Percentiles rank a stretch among this genome's conserved stretches.
phyloP scores from a whole-genome alignment of 345 rosid species.

The Trapa incisa region DNA sequence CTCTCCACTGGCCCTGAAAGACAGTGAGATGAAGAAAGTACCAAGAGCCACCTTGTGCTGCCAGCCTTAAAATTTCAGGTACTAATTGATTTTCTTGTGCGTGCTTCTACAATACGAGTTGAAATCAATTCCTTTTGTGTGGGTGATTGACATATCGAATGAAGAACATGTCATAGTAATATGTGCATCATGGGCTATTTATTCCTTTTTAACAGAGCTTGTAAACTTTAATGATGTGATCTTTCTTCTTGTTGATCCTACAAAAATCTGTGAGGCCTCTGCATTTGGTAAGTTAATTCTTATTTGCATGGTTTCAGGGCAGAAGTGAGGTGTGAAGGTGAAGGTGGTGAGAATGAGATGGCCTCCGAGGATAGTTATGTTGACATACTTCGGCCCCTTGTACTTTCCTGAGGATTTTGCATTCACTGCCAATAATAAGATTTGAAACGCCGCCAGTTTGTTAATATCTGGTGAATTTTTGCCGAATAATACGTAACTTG shows the following conservation, averaged over 20 bases:
- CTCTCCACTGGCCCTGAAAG: constrained; percentile 1
- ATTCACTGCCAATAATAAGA: not conserved
- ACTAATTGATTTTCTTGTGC: not conserved
- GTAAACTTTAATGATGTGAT: not conserved
- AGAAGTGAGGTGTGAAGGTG: not conserved
- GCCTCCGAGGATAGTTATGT: not conserved
- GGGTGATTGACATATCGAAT: not conserved
- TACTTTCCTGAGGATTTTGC: not conserved
- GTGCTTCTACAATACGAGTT: not conserved
- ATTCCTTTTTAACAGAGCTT: not conserved
- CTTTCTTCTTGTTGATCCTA: not conserved
- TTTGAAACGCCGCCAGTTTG: not conserved
- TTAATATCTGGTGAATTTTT: not conserved
- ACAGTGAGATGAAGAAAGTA: not conserved
- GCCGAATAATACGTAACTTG: not conserved
- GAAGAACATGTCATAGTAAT: not conserved
- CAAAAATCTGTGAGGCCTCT: not conserved
- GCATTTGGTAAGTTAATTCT: not conserved
- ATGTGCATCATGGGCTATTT: not conserved
- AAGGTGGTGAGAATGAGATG: not conserved
- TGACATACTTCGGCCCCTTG: not conserved
- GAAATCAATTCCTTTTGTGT: not conserved
- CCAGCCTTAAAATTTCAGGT: not conserved
- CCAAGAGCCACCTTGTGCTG: not conserved
- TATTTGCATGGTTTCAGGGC: not conserved